Conservation (phyloP, 2,329 filamentous ascomycete genomes). For the Stemphylium vesicarium region DNA sequence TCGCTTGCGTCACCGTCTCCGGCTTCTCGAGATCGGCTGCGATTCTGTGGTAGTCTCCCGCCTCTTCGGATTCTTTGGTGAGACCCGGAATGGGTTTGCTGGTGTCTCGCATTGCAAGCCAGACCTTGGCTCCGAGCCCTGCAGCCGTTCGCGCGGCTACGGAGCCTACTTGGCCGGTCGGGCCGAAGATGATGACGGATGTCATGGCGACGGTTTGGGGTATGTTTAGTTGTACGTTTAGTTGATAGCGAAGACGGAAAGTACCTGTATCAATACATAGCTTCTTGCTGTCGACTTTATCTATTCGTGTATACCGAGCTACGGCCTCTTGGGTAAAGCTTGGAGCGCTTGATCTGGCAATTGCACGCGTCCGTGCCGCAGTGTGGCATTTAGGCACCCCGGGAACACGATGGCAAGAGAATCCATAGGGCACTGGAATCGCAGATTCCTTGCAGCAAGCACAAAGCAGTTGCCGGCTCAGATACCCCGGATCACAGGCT, state of each 20-base stretch:
- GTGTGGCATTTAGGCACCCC: too few relatives aligned
- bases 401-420: not conserved
- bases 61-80: slow-evolving; percentile 31
- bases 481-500: too few relatives aligned
- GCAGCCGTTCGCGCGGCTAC: slow-evolving; percentile 50
- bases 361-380: not conserved
- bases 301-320: not conserved
- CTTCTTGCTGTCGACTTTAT: not conserved
- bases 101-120: slow-evolving; percentile 57
- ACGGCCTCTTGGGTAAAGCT: not conserved
- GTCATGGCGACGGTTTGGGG: not conserved
- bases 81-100: slow-evolving; percentile 53
- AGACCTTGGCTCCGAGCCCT: slow-evolving; percentile 52
- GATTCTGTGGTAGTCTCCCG: slow-evolving; percentile 46
- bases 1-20: slow-evolving; percentile 50
- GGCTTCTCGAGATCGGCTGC: slow-evolving; percentile 55
- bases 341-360: not conserved
- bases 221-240: not conserved
- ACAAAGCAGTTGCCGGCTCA: not conserved
- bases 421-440: not conserved
- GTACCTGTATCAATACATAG: not conserved
- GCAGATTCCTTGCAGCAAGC: not conserved
- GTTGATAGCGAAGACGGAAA: not conserved
- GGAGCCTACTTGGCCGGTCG: slow-evolving; percentile 56
- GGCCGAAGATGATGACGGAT: slow-evolving; percentile 56